Percentiles rank a stretch among this genome's conserved stretches.
phyloP scores from a whole-genome alignment of 2,329 filamentous ascomycete genomes.

The Raffaelea albimanens region DNA sequence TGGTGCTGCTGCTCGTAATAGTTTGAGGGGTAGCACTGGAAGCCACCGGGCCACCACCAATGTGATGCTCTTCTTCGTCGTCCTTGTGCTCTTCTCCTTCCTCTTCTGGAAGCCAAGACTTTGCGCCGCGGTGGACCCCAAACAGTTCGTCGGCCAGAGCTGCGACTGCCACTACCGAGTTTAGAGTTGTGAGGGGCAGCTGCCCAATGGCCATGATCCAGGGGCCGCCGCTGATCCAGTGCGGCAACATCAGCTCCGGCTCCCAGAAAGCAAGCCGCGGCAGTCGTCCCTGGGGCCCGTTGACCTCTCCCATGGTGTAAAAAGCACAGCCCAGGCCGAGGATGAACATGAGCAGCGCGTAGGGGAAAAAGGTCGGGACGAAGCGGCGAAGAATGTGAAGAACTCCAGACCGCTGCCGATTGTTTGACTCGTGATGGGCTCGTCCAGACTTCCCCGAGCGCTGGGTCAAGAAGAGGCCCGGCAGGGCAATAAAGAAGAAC shows the following conservation, averaged over 20 bases:
- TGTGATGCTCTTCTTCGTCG: too few relatives aligned
- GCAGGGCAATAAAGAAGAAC: too few relatives aligned
- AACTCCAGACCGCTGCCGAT: too few relatives aligned
- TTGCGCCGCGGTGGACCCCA: constrained; percentile 29
- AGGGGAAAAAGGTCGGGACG: constrained; percentile 46
- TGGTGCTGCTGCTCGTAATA: neutral
- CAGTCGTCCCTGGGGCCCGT: constrained; percentile 21
- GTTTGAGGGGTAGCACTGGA: too few relatives aligned
- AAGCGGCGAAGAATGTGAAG: too few relatives aligned
- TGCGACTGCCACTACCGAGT: constrained; percentile 82
- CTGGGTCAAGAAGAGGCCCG: too few relatives aligned
- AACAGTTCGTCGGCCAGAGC: constrained; percentile 71
- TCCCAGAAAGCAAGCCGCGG: constrained; percentile 51
- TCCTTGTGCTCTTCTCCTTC: neutral
- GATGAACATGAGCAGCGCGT: constrained; percentile 64
- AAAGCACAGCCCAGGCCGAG: constrained; percentile 57
- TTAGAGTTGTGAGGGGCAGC: constrained; percentile 82
- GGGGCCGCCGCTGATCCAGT: constrained; percentile 25
- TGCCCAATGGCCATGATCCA: constrained; percentile 67
- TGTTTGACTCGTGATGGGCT: too few relatives aligned
- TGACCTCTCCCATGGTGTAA: constrained; percentile 22
- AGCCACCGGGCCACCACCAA: too few relatives aligned
- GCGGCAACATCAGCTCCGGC: constrained; percentile 40
- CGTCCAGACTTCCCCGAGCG: too few relatives aligned
- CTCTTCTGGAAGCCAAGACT: too few relatives aligned